Evolutionary conservation across 345 rosid genomes (phyloP).

Genomic region (Euphorbia tirucalli): DNA sequence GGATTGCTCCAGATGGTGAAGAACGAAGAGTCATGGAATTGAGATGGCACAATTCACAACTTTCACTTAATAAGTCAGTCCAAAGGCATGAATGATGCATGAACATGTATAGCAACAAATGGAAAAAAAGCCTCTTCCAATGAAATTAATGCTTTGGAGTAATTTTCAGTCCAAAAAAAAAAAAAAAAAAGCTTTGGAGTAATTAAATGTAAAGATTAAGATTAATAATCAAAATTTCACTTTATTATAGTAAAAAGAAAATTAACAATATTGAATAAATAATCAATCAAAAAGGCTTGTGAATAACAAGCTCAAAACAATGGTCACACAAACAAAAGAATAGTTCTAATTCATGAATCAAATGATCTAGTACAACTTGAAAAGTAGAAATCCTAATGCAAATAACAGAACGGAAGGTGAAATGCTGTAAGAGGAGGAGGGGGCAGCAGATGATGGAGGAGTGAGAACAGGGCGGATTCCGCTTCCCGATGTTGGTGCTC

Average conservation of each 20-base stretch:
- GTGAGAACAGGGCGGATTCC: slow-evolving; percentile 57
- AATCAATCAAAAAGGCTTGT: slow-evolving; percentile 23
- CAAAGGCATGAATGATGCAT: slow-evolving; percentile 1
- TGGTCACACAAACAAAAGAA: slow-evolving; percentile 15
- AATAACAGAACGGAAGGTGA: slow-evolving; percentile 51
- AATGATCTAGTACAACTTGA: slow-evolving; percentile 39
- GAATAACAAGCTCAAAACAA: neutral
- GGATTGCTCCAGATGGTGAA: neutral
- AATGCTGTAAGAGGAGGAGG: slow-evolving; percentile 22
- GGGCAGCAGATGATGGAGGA: slow-evolving; percentile 50
- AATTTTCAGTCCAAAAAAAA: too few relatives aligned
- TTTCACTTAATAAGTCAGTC: neutral
- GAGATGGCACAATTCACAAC: neutral
- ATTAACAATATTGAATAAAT: slow-evolving; percentile 5
- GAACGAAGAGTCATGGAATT: slow-evolving; percentile 7
- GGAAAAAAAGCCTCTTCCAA: neutral
- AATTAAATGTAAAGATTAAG: too few relatives aligned
- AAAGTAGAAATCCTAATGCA: slow-evolving; percentile 37
- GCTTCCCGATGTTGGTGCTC: slow-evolving; percentile 37
- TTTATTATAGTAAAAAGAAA: neutral
- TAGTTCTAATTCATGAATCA: neutral
- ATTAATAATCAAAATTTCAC: neutral
- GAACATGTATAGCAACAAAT: neutral
- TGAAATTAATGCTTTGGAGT: too few relatives aligned
- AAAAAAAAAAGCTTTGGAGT: too few relatives aligned